Evolutionary conservation across 371 early-diverging fungal species (phyloP), one percentile per base, ranked within the genome.

Genomic region (Dichotomocladium elegans): DNA sequence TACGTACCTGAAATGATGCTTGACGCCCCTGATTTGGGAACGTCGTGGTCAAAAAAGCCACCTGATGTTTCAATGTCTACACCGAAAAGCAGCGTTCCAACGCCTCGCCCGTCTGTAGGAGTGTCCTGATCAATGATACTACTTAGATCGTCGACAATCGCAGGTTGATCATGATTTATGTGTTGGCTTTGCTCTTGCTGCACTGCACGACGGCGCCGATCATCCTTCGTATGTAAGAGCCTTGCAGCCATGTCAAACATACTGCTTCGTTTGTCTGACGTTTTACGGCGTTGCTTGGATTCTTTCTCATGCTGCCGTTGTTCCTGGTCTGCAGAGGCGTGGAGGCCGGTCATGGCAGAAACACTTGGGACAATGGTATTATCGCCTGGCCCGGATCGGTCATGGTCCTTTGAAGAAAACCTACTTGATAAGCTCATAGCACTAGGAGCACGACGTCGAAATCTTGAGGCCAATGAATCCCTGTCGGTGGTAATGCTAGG

Each of bases 31-130:
- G 57, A 65, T 47, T 40, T 49, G 3, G 43, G 15, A 15, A 48
- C 19, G 14, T 61, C 62, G 5, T 58, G 46, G 6, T 64, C 64
- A 35, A 58, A 58, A 40, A 60, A 64, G 10, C 49, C 59, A 41
- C 58, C 57, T n/a, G n/a, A n/a, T 30, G 56, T 51, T 19, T 35
- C 58, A 37, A 63, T 57, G 34, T 68, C 65, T 21, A 65, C 64
- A 2, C 63, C 68, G 51, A 68, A 72, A 11, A 65, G 37, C 24
- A 64, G 30, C n/a, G 57, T 64, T 15, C 64, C 71, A 17, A 62
- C 63, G 28, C 59, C 58, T 27, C 53, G 49, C 30, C 42, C 47
- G 24, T 35, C 47, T n/a, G 40, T 22, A 14, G 27, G 8, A 14
- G 51, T 41, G 2, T 47, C 48, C 29, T 47, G 43, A 12, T 56